Base-by-base conservation (phyloP, 495 filamentous ascomycete species). In the Penicillium fimorum region DNA sequence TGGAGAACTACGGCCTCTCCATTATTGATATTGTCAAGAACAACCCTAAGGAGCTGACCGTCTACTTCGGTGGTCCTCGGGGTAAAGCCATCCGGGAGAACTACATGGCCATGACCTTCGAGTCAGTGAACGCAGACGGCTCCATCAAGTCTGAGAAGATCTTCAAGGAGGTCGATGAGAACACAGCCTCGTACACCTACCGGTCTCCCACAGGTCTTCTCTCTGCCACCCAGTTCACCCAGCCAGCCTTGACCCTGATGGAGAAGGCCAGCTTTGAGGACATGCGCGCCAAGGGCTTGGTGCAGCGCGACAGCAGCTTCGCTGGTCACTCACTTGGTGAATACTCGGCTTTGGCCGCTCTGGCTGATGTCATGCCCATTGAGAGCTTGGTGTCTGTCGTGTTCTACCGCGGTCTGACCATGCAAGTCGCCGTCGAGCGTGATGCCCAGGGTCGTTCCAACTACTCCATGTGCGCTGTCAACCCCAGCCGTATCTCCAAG, bases 31-130 rank as follows among this genome's bases (percentile, higher is more conserved):
- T 99, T 60, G 95, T 99, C 71, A 94, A 92, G 79, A 97, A 97
- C 74, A 99, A 99, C 73, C 94, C 94, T 50, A 96, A 96, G 79
- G 95, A 99, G 76, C 84, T 99, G 57, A 99, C 95, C 3, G 91
- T 99, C 58, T 88, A 99, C 78, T 99, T 99, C 66, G 94, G 95
- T 73, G 94, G 94, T 56, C 91, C 93, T 57, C 88, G 91, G 29
- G 94, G 94, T 62, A 97, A 97, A 75, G 91, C 92, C 33, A 99
- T 99, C 58, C 89, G 95, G 53, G 84, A 95, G 67, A 97, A 97
- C 72, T 99, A 99, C 80, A 97, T 97, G 91, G 85, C 92, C 29
- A 99, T 99, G 94, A 97, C 95, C 56, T 97, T 97, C 75, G 95
- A 99, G 76, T 91, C 92, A 5, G 91, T 99, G 35, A 87, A 87